Conservation (phyloP, 78 protist species). For the Mantamonas sphyraenae region DNA sequence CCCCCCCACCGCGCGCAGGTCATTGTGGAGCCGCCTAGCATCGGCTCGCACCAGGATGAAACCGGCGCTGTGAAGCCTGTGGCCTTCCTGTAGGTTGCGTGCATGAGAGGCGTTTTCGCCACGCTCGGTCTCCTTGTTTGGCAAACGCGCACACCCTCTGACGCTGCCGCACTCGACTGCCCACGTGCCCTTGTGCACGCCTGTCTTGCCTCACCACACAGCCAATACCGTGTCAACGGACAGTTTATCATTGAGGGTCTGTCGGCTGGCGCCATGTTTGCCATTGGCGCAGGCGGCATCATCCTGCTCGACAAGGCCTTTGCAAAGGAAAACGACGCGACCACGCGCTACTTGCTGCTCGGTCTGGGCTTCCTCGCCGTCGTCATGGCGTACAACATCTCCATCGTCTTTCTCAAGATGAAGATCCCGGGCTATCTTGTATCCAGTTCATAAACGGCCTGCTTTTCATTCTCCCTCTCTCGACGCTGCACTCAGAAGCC, state of each 20-base stretch:
- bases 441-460: background rate
- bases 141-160: too few relatives aligned
- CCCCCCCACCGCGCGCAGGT: too few relatives aligned
- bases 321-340: background rate
- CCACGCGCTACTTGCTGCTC: background rate
- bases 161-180: too few relatives aligned
- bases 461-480: too few relatives aligned
- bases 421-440: constrained; percentile 7
- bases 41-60: constrained; percentile 43
- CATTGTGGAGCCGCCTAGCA: constrained; percentile 60
- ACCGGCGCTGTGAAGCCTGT: constrained; percentile 39
- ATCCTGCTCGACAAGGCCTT: background rate
- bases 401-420: constrained; percentile 4
- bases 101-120: too few relatives aligned
- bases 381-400: background rate
- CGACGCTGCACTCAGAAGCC: too few relatives aligned
- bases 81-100: constrained; percentile 51
- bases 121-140: too few relatives aligned
- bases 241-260: constrained; percentile 72
- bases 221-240: constrained; percentile 60
- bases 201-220: too few relatives aligned
- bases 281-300: background rate
- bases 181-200: too few relatives aligned
- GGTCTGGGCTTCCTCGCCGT: background rate
- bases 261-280: constrained; percentile 50